Base-by-base conservation (phyloP, 306 rosid species). In the Hippophae tibetana region DNA sequence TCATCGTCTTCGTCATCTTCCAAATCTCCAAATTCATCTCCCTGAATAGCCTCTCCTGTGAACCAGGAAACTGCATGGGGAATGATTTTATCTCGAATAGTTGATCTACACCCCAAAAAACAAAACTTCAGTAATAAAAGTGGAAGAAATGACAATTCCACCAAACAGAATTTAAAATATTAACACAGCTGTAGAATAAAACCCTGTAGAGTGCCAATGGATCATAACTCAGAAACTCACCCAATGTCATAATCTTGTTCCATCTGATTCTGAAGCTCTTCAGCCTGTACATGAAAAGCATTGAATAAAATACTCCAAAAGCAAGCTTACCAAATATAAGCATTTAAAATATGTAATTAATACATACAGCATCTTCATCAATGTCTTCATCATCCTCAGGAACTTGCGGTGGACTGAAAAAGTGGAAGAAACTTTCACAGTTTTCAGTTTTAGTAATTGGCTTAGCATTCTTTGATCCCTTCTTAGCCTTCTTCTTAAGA, bases 51-150 rank as follows among this genome's bases (percentile, higher is more conserved):
- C 78, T 90, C 97, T 14, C 95, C 97, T 2, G 97, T 90, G 72
- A 74, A 90, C 97, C 97, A 90, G 7, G 97, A 90, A 14, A 86
- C 97, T 6, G 97, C 97, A 77, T 86, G 95, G 5, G 97, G 95
- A 43, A 90, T 90, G 64, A 90, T 80, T 83, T 86, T 86, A 71
- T 86, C 94, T 13, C 94, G 83, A 61, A 90, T 75, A 26, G 94
- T 90, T 48, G 95, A 90, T 76, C 97, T 90, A 57, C 44, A 56
- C 10, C 38, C 38, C 38, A 2, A 31, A 31, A 31, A 2, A 31
- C 5, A 31, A 31, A 31, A 18, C 5, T 18, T 8, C 52, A 45
- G 13, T 18, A 60, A 31, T 31, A 31, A 4, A 31, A 31, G 38
- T 31, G 38, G 38, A 31, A 31, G 38, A 31, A 31, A 31, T 31